These are phyloP conservation scores for Dothistroma pini DNA, from an alignment of 2,329 filamentous ascomycete species.

Conservation along the genomic window DNA sequence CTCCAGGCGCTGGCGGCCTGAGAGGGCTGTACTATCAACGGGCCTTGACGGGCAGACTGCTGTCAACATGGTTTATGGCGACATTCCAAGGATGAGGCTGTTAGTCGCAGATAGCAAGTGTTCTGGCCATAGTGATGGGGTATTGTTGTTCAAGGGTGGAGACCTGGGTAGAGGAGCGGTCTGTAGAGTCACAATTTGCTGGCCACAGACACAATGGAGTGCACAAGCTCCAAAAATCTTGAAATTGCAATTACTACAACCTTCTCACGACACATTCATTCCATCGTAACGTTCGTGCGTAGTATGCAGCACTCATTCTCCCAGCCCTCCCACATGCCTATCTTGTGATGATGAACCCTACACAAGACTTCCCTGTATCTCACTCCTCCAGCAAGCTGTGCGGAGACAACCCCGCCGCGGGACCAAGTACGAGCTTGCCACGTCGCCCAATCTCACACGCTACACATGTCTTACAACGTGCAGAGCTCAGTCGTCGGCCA, in stretches of 20 bases:
- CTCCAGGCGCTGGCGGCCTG: too few species aligned
- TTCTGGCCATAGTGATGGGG: background rate
- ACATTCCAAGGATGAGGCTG: background rate
- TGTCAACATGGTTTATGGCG: background rate
- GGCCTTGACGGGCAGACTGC: too few species aligned
- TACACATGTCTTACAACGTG: slow-evolving; percentile 4
- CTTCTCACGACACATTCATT: background rate
- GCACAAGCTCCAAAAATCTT: background rate
- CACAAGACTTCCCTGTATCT: background rate
- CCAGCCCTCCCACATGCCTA: background rate
- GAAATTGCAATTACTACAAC: background rate
- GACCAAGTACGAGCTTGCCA: background rate
- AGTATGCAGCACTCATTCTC: background rate
- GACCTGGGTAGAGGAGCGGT: background rate
- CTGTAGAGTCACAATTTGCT: background rate
- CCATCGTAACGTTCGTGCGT: background rate
- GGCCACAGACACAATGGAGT: too few species aligned
- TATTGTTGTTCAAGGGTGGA: background rate
- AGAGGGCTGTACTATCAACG: too few species aligned
- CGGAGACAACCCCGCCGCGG: background rate
- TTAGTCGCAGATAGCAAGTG: background rate
- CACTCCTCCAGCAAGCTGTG: background rate
- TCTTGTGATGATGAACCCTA: background rate
- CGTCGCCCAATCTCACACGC: background rate
- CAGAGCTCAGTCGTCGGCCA: background rate